Conservation (phyloP, 495 filamentous ascomycete genomes). For the Oidiodendron maius region DNA sequence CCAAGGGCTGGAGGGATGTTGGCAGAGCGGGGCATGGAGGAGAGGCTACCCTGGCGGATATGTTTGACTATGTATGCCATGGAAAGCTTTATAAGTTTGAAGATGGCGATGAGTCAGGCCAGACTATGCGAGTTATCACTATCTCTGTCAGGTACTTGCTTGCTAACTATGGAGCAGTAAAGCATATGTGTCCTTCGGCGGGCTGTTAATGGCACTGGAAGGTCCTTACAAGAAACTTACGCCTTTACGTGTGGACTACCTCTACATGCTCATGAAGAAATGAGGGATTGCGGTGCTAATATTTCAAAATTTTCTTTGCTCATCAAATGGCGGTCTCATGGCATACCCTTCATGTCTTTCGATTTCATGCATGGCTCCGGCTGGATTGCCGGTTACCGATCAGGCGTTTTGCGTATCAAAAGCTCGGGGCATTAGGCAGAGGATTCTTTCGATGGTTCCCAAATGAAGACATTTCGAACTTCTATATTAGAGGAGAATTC, state of each 20-base stretch:
- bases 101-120: slow-evolving; percentile 64
- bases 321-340: not conserved
- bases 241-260: slow-evolving; percentile 82
- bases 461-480: too few relatives aligned
- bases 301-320: not conserved
- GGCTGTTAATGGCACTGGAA: slow-evolving; percentile 80
- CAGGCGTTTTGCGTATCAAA: slow-evolving; percentile 7
- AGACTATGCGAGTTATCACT: slow-evolving; percentile 65
- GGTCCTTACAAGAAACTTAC: slow-evolving; percentile 94
- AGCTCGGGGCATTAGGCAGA: slow-evolving; percentile 1
- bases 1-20: slow-evolving; percentile 74
- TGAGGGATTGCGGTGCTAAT: slow-evolving; percentile 28
- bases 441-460: not conserved
- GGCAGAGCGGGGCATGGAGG: slow-evolving; percentile 44
- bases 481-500: too few relatives aligned
- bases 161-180: slow-evolving; percentile 35
- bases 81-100: slow-evolving; percentile 98
- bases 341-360: not conserved
- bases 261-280: slow-evolving; percentile 92
- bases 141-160: not conserved
- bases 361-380: slow-evolving; percentile 13
- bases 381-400: slow-evolving; percentile 2
- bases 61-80: slow-evolving; percentile 95
- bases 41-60: slow-evolving; percentile 77
- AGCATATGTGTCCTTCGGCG: slow-evolving; percentile 88